phyloP scores from a whole-genome alignment of 805 yeast genomes.

The Jamesozyma rosinii region DNA sequence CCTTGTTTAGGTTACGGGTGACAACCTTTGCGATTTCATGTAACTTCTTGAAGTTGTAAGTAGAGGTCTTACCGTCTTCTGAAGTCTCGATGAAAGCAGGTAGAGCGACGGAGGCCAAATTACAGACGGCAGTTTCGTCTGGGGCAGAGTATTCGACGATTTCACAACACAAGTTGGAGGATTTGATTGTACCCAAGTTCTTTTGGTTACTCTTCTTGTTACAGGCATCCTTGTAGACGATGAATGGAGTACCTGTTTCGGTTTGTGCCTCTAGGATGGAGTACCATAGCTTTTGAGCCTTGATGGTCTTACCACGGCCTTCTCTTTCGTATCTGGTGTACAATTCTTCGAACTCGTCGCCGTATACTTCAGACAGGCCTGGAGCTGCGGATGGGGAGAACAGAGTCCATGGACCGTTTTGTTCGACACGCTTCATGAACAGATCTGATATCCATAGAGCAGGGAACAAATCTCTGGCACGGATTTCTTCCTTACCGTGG shows the following conservation, averaged over 20 bases:
- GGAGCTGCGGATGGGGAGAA: conserved; percentile 87
- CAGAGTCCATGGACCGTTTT: conserved; percentile 72
- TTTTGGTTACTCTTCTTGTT: conserved; percentile 81
- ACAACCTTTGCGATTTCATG: conserved; percentile 73
- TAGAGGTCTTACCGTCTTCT: conserved; percentile 36
- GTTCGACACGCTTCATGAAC: conserved; percentile 84
- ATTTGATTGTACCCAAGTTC: conserved; percentile 85
- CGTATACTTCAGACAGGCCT: conserved; percentile 73
- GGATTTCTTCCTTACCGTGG: conserved; percentile 87
- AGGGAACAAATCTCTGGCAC: conserved; percentile 88
- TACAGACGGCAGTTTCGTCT: conserved; percentile 94
- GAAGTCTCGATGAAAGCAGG: conserved; percentile 60
- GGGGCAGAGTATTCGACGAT: conserved; percentile 84
- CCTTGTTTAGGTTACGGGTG: conserved; percentile 65
- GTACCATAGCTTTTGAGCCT: conserved; percentile 87
- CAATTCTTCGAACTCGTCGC: conserved; percentile 68
- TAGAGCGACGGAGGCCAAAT: conserved; percentile 81
- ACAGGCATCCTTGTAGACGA: conserved; percentile 89
- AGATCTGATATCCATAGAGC: conserved; percentile 94
- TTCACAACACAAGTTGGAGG: conserved; percentile 91
- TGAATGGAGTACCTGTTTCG: conserved; percentile 93
- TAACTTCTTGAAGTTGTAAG: conserved; percentile 63
- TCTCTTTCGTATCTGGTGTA: conserved; percentile 66
- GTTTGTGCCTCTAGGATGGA: conserved; percentile 86
- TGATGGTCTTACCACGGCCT: conserved; percentile 56